Conservation (phyloP, 2,329 filamentous ascomycete species). For the Pezicula rhizophila region DNA sequence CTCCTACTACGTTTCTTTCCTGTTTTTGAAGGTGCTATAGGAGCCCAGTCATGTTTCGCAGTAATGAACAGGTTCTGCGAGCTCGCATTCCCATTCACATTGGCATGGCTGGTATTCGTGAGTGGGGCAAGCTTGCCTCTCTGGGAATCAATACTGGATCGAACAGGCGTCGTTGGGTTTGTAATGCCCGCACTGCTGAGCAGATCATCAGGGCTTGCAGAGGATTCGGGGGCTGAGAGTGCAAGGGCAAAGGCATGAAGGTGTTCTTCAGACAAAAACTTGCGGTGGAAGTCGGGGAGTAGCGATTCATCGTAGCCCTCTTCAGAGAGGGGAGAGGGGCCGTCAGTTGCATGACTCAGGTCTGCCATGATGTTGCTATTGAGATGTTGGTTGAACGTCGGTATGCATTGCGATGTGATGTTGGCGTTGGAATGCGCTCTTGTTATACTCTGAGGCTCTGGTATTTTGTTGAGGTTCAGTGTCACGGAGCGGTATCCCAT, state of each 20-base stretch:
- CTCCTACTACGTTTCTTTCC: constrained; percentile 32
- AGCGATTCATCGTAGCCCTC: constrained; percentile 61
- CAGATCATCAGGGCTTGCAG: constrained; percentile 53
- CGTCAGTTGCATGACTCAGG: constrained; percentile 34
- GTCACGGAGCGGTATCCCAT: not conserved
- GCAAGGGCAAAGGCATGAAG: constrained; percentile 75
- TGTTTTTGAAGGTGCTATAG: constrained; percentile 52
- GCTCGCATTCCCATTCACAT: constrained; percentile 3
- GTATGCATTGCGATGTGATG: not conserved
- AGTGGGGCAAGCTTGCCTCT: not conserved
- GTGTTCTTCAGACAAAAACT: constrained; percentile 70
- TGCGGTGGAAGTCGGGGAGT: constrained; percentile 73
- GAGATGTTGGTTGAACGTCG: not conserved
- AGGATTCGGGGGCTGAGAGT: constrained; percentile 72
- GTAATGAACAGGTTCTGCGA: constrained; percentile 57
- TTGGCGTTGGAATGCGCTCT: not conserved
- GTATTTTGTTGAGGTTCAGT: not conserved
- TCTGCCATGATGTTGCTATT: constrained; percentile 23
- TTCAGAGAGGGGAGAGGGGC: constrained; percentile 51
- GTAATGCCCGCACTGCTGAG: constrained; percentile 1
- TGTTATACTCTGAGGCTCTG: not conserved
- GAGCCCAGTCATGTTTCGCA: constrained; percentile 93
- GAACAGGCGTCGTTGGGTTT: constrained; percentile 1
- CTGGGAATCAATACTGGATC: constrained; percentile 11
- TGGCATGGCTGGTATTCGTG: not conserved